Evolutionary conservation across 345 rosid species (phyloP).

Genomic region (Luvunga scandens): DNA sequence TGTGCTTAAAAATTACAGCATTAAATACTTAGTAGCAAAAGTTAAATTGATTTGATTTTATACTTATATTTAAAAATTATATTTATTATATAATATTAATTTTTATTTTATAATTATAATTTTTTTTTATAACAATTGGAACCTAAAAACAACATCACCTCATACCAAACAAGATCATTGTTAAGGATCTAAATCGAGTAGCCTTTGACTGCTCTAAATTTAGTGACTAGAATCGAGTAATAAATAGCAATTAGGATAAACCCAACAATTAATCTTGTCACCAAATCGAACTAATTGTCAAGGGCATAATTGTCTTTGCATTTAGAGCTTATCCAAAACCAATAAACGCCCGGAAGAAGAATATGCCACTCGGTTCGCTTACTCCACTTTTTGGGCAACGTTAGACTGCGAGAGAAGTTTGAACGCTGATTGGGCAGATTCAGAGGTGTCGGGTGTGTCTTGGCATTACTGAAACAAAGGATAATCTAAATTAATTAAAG

Average conservation of each 20-base stretch:
- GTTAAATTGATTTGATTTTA: too few species aligned
- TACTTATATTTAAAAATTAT: too few species aligned
- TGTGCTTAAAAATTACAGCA: too few species aligned
- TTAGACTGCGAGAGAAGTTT: not conserved
- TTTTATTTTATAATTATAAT: too few species aligned
- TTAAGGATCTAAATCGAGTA: not conserved
- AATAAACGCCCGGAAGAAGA: constrained; percentile 2
- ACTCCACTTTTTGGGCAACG: not conserved
- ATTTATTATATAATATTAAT: too few species aligned
- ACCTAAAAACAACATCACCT: too few species aligned
- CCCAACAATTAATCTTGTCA: not conserved
- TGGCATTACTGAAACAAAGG: constrained; percentile 11
- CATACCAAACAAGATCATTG: too few species aligned
- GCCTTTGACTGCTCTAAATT: not conserved
- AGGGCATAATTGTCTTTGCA: constrained; percentile 14
- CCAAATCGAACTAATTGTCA: too few species aligned
- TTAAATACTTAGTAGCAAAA: too few species aligned
- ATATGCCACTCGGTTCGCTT: constrained; percentile 14
- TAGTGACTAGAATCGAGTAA: not conserved
- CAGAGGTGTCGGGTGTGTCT: not conserved
- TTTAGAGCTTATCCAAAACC: constrained; percentile 18
- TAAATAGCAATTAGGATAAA: not conserved
- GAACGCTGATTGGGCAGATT: not conserved
- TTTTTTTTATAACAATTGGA: accelerated
- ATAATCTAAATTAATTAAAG: constrained; percentile 11